Conservation (phyloP, 129 eudicot genomes). For the Rutidosis leptorrhynchoides region DNA sequence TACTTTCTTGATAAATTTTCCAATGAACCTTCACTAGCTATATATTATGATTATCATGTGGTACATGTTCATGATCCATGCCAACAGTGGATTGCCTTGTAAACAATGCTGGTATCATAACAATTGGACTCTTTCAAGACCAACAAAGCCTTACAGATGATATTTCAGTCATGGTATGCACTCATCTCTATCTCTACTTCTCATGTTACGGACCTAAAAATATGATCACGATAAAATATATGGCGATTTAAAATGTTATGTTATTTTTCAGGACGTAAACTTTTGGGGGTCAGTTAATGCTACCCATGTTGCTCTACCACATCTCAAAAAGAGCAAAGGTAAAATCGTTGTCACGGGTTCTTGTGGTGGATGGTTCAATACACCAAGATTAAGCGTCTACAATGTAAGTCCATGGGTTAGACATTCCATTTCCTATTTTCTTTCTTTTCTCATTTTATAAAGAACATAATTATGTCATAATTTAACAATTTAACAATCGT, state of each 20-base stretch:
- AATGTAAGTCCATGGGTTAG: conserved; percentile 28
- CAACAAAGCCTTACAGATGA: conserved; percentile 35
- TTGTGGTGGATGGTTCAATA: conserved; percentile 47
- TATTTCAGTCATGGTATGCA: conserved; percentile 56
- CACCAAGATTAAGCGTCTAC: conserved; percentile 52
- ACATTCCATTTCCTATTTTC: not conserved
- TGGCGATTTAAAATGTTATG: not conserved
- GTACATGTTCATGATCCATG: not conserved
- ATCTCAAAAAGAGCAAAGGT: conserved; percentile 55
- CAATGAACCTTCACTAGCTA: too few species aligned
- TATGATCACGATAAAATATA: not conserved
- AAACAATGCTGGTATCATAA: conserved; percentile 58
- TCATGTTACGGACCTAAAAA: not conserved
- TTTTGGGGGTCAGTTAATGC: conserved; percentile 73
- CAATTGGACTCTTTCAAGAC: conserved; percentile 48
- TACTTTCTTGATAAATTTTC: too few species aligned
- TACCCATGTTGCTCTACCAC: conserved; percentile 58
- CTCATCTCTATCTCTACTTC: not conserved
- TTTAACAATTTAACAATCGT: too few species aligned
- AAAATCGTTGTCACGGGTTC: conserved; percentile 54
- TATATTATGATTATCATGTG: not conserved
- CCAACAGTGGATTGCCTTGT: conserved; percentile 71
- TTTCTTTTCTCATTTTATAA: too few species aligned
- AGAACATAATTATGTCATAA: too few species aligned
- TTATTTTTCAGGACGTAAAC: conserved; percentile 47